phyloP scores from a whole-genome alignment of 345 rosid genomes.

The Erysimum cheiranthoides region DNA sequence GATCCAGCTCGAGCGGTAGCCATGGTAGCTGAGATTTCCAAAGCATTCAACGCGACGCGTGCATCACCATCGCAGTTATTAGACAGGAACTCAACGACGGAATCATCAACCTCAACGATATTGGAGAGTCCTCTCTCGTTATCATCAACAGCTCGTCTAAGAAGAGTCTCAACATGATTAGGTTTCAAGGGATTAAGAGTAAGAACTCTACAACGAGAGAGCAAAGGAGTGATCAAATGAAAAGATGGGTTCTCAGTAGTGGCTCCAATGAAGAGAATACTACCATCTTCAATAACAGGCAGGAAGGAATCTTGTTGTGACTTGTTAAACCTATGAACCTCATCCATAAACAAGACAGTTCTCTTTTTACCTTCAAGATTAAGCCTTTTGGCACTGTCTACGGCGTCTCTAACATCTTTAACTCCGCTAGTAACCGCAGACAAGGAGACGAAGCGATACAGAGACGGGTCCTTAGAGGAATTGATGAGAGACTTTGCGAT shows the following conservation, averaged over 20 bases:
- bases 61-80: slow-evolving; percentile 83
- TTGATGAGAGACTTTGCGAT: slow-evolving; percentile 68
- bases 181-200: slow-evolving; percentile 72
- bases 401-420: slow-evolving; percentile 80
- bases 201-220: slow-evolving; percentile 77
- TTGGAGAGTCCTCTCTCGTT: slow-evolving; percentile 53
- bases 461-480: slow-evolving; percentile 50
- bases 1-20: slow-evolving; percentile 52
- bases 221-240: slow-evolving; percentile 77
- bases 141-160: slow-evolving; percentile 59
- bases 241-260: slow-evolving; percentile 92
- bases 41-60: slow-evolving; percentile 75
- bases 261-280: slow-evolving; percentile 78
- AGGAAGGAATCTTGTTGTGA: slow-evolving; percentile 86
- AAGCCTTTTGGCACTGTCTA: slow-evolving; percentile 65
- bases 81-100: slow-evolving; percentile 62
- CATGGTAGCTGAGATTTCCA: slow-evolving; percentile 72
- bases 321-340: slow-evolving; percentile 84
- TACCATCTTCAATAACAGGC: slow-evolving; percentile 89
- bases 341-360: slow-evolving; percentile 81
- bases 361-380: slow-evolving; percentile 51
- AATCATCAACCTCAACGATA: slow-evolving; percentile 51
- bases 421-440: slow-evolving; percentile 81
- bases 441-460: slow-evolving; percentile 61
- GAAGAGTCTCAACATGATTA: slow-evolving; percentile 53